Conservation (phyloP, 345 rosid species). For the Camelina laxa region DNA sequence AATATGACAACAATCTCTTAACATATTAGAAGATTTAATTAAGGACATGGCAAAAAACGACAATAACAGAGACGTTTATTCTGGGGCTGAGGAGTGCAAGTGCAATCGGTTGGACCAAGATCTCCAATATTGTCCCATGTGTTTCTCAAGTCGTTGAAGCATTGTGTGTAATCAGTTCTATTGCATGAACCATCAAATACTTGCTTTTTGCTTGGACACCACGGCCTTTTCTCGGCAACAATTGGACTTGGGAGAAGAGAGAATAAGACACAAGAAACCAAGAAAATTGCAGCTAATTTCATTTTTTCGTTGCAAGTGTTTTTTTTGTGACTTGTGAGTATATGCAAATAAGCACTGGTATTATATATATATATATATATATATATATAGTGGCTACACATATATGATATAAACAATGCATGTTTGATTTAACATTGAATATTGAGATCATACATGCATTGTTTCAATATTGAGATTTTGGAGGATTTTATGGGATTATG, state of each 20-base stretch:
- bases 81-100: constrained; percentile 29
- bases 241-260: not conserved
- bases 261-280: not conserved
- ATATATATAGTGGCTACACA: no score
- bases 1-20: not conserved
- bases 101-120: constrained; percentile 34
- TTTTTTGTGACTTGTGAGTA: no score
- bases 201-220: constrained; percentile 37
- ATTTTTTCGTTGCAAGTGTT: not conserved
- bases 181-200: constrained; percentile 26
- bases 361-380: no score
- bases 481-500: no score
- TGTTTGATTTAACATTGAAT: no score
- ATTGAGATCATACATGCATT: no score
- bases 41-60: constrained; percentile 25
- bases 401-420: no score
- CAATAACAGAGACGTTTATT: constrained; percentile 33
- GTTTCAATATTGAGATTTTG: no score
- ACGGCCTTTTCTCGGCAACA: constrained; percentile 21
- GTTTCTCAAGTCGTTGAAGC: constrained; percentile 17
- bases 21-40: not conserved
- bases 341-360: no score
- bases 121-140: constrained; percentile 19
- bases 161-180: constrained; percentile 25
- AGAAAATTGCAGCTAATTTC: not conserved